phyloP scores from a whole-genome alignment of 768 basidiomycete genomes.

The Mrakia hoshinonis region DNA sequence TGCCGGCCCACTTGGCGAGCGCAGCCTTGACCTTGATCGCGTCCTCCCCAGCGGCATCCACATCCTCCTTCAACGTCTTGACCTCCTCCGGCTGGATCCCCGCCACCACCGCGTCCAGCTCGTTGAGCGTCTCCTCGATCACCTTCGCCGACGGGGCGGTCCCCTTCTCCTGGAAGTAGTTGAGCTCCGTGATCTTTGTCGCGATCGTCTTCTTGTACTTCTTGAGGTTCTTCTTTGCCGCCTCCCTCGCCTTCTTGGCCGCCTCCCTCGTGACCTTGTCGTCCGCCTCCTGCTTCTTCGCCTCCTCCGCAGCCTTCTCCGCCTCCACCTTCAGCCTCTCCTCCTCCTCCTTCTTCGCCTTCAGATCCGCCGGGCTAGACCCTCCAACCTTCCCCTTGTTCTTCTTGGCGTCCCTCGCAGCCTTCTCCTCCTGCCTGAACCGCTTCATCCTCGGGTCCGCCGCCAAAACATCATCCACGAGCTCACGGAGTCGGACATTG shows the following conservation, averaged over 20 bases:
- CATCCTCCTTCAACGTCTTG: constrained; percentile 41
- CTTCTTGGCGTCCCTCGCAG: constrained; percentile 85
- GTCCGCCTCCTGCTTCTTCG: constrained; percentile 46
- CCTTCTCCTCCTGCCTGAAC: constrained; percentile 94
- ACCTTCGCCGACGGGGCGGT: constrained; percentile 39
- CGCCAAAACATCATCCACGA: constrained; percentile 75
- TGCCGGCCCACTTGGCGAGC: constrained; percentile 13
- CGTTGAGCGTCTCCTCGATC: constrained; percentile 43
- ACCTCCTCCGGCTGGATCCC: constrained; percentile 43
- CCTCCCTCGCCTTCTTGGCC: constrained; percentile 64
- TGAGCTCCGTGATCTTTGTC: constrained; percentile 41
- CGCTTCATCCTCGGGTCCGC: constrained; percentile 92
- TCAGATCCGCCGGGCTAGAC: constrained; percentile 35
- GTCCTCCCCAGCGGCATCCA: constrained; percentile 41
- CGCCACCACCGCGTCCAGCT: constrained; percentile 43
- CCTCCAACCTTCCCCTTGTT: constrained; percentile 44
- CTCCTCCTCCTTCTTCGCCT: constrained; percentile 57
- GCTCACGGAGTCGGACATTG: constrained; percentile 70
- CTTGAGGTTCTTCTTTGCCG: constrained; percentile 43
- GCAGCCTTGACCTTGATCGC: constrained; percentile 36
- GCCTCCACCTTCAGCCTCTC: constrained; percentile 48
- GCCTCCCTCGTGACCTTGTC: constrained; percentile 38
- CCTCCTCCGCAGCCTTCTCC: constrained; percentile 40
- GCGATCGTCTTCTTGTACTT: constrained; percentile 53
- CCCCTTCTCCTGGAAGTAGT: constrained; percentile 44